Conservation (phyloP, 257 asterid genomes). For the Nicotiana otophora region DNA sequence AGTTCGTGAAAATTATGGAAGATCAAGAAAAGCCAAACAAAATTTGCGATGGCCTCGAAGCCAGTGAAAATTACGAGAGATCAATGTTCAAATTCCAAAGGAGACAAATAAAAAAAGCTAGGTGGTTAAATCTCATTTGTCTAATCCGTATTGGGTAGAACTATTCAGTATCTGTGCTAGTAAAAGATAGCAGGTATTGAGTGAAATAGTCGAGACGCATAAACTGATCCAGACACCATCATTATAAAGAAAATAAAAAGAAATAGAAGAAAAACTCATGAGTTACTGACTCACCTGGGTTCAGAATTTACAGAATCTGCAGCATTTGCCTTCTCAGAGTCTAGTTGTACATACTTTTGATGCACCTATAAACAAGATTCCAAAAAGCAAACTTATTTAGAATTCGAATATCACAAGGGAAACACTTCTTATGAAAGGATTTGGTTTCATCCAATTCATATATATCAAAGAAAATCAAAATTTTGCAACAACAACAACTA, state of each 20-base stretch:
- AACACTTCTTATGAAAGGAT: neutral
- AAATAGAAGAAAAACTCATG: neutral
- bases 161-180: too few relatives aligned
- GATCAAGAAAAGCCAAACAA: neutral
- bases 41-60: neutral
- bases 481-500: neutral
- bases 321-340: slow-evolving; percentile 30
- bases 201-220: neutral
- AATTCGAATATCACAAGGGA: neutral
- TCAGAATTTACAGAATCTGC: slow-evolving; percentile 31
- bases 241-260: too few relatives aligned
- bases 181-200: too few relatives aligned
- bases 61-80: neutral
- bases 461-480: neutral
- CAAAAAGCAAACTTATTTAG: neutral
- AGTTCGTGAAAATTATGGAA: neutral
- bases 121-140: neutral
- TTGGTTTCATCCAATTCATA: neutral
- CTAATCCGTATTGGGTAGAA: neutral
- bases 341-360: slow-evolving; percentile 58
- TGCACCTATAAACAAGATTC: slow-evolving; percentile 26
- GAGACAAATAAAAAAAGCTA: neutral
- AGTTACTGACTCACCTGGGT: slow-evolving; percentile 24
- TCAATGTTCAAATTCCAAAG: neutral
- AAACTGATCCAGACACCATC: neutral